Percentiles rank a stretch among this genome's conserved stretches.
Conservation (phyloP, 352 stramenopile species). For the Blastocystis sp. region DNA sequence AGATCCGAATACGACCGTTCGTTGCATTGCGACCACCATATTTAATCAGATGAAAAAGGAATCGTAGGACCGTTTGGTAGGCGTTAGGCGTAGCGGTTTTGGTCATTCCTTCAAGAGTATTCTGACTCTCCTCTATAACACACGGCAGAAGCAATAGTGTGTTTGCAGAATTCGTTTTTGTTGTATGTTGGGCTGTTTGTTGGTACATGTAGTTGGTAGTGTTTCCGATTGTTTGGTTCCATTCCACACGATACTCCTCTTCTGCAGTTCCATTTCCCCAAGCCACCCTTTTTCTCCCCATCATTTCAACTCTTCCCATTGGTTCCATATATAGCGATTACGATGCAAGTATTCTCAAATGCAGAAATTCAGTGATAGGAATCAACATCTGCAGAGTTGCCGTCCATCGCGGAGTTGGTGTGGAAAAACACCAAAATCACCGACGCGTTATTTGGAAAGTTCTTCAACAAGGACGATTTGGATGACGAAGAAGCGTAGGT, state of each 20-base stretch:
- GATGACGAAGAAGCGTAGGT: slow-evolving; percentile 30
- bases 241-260: neutral
- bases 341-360: neutral
- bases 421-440: neutral
- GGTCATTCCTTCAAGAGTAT: slow-evolving; percentile 29
- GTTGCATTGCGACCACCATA: neutral
- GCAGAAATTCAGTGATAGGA: neutral
- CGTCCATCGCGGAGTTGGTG: slow-evolving; percentile 7
- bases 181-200: too few relatives aligned
- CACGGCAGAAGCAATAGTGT: slow-evolving; percentile 2
- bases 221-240: neutral
- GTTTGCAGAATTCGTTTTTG: too few relatives aligned
- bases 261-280: too few relatives aligned
- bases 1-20: neutral
- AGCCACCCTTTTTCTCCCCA: too few relatives aligned
- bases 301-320: too few relatives aligned
- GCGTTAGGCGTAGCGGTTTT: neutral
- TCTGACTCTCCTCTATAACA: slow-evolving; percentile 37
- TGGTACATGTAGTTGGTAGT: too few relatives aligned
- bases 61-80: neutral
- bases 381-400: neutral
- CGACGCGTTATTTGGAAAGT: slow-evolving; percentile 10
- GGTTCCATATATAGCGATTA: too few relatives aligned
- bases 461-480: slow-evolving; percentile 15
- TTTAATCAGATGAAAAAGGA: neutral